Conservation (phyloP, 108 stramenopile genomes). For the Cyclotella atomus region DNA sequence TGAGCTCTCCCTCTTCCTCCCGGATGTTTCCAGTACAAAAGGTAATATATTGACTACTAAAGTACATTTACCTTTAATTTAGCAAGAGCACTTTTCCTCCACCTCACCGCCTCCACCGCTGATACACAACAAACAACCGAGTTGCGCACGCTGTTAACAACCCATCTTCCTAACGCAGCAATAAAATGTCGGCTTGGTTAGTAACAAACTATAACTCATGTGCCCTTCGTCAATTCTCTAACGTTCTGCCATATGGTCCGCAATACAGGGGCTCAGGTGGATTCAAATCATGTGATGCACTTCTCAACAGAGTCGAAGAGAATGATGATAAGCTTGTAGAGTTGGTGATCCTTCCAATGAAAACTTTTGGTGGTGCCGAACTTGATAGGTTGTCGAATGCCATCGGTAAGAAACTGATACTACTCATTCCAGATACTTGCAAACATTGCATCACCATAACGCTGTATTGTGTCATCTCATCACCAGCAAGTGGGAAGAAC, state of each 20-base stretch:
- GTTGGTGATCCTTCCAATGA: conserved; percentile 72
- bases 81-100: too few relatives aligned
- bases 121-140: too few relatives aligned
- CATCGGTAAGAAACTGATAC: conserved; percentile 32
- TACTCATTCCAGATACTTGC: neutral
- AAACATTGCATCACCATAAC: too few relatives aligned
- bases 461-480: too few relatives aligned
- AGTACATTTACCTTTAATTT: too few relatives aligned
- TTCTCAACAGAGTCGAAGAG: conserved; percentile 65
- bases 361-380: conserved; percentile 63
- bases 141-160: too few relatives aligned
- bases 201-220: neutral
- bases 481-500: conserved; percentile 45
- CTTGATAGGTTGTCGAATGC: conserved; percentile 53
- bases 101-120: too few relatives aligned
- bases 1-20: too few relatives aligned
- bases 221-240: neutral
- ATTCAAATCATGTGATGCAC: conserved; percentile 61
- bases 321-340: conserved; percentile 66
- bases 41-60: too few relatives aligned
- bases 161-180: too few relatives aligned
- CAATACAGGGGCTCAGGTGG: conserved; percentile 37
- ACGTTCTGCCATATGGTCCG: neutral
- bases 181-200: neutral
- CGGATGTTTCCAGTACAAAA: too few relatives aligned